These are phyloP conservation scores for Rhynchosporium agropyri DNA, from an alignment of 2,329 filamentous ascomycete species.

Conservation along the genomic window DNA sequence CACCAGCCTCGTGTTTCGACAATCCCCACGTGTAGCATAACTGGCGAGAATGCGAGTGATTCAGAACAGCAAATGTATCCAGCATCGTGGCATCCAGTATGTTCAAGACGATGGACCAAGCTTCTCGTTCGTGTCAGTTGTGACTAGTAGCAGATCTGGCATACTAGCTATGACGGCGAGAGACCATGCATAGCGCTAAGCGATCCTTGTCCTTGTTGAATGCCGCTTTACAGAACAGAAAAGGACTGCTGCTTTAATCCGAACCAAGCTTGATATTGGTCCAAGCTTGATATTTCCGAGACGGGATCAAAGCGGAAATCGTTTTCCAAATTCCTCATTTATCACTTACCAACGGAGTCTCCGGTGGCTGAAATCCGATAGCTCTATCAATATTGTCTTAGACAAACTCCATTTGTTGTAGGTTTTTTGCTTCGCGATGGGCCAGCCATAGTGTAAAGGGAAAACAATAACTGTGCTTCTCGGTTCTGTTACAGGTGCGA, in stretches of 20 bases:
- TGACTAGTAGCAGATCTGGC: constrained; percentile 8
- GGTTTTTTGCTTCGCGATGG: too few relatives aligned
- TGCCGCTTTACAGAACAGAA: constrained; percentile 4
- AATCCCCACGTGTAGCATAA: not conserved
- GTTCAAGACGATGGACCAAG: too few relatives aligned
- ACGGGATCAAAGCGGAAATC: constrained; percentile 8
- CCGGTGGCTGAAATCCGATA: constrained; percentile 3
- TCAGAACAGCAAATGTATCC: not conserved
- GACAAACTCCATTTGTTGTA: too few relatives aligned
- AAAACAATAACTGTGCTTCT: too few relatives aligned
- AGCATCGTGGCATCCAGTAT: not conserved
- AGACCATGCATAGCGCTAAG: constrained; percentile 3
- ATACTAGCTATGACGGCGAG: constrained; percentile 2
- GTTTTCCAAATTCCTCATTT: not conserved
- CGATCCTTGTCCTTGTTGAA: constrained; percentile 9
- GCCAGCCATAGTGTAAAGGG: too few relatives aligned
- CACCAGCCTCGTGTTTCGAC: not conserved
- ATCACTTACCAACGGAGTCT: not conserved
- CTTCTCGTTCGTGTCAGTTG: not conserved
- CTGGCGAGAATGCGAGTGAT: not conserved
- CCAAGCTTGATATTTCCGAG: constrained; percentile 5
- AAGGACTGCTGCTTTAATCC: constrained; percentile 9
- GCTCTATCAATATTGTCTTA: not conserved
- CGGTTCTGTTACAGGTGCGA: too few relatives aligned
- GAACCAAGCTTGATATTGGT: not conserved